These are phyloP conservation scores for Solanum arcanum DNA, from an alignment of 257 asterid species.

Conservation along the genomic window DNA sequence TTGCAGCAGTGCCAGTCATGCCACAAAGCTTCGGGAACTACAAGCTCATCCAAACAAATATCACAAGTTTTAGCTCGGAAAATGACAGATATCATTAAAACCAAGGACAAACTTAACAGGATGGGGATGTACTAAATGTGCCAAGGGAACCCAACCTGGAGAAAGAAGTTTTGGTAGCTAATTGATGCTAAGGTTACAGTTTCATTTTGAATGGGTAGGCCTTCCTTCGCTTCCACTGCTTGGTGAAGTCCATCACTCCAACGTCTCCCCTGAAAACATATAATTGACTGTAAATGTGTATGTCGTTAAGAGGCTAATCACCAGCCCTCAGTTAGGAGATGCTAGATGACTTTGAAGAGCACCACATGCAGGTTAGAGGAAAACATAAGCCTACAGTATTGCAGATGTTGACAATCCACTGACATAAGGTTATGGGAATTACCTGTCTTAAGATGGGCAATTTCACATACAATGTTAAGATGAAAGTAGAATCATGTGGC, in stretches of 20 bases:
- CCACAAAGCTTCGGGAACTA: slow-evolving; percentile 99
- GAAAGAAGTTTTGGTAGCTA: slow-evolving; percentile 98
- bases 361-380: neutral
- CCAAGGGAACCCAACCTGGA: slow-evolving; percentile 56
- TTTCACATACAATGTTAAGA: neutral
- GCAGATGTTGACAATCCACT: neutral
- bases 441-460: neutral
- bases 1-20: slow-evolving; percentile 99
- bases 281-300: neutral
- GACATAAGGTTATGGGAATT: neutral
- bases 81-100: slow-evolving; percentile 2
- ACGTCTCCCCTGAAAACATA: slow-evolving; percentile 73
- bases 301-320: neutral
- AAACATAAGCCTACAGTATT: neutral
- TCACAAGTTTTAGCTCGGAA: slow-evolving; percentile 5
- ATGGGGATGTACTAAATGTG: neutral
- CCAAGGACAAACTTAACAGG: neutral
- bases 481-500: neutral
- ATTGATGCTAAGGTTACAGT: slow-evolving; percentile 95
- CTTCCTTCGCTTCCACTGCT: slow-evolving; percentile 99
- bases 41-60: slow-evolving; percentile 20
- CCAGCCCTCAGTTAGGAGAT: neutral
- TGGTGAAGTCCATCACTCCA: slow-evolving; percentile 99
- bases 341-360: neutral
- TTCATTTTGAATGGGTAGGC: slow-evolving; percentile 91